These are phyloP conservation scores for Takashimella tepidaria DNA, from an alignment of 1,284 basidiomycete species.

Conservation along the genomic window DNA sequence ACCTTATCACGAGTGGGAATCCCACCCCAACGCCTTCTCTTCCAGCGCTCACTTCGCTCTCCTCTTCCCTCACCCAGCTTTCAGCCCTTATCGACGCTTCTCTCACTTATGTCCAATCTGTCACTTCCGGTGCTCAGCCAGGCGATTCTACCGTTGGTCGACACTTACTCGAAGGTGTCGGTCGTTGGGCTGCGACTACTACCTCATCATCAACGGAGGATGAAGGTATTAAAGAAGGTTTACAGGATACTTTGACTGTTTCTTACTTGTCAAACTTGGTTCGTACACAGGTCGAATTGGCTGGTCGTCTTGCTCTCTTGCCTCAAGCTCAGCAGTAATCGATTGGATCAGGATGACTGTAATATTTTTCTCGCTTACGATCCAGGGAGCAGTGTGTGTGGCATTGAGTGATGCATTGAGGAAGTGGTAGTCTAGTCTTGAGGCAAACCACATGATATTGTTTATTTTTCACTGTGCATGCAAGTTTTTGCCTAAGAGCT, in stretches of 20 bases:
- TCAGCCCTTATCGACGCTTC: slow-evolving; percentile 54
- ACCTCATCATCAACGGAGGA: slow-evolving; percentile 13
- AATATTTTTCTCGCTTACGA: too few species aligned
- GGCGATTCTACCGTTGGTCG: slow-evolving; percentile 85
- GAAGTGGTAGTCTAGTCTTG: too few species aligned
- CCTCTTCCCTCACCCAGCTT: slow-evolving; percentile 48
- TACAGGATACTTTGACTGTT: slow-evolving; percentile 85
- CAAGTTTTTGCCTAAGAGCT: too few species aligned
- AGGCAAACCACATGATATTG: too few species aligned
- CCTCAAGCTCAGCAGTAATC: slow-evolving; percentile 28
- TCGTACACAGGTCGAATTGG: slow-evolving; percentile 88
- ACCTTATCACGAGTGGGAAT: slow-evolving; percentile 58
- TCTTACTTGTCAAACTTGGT: slow-evolving; percentile 93
- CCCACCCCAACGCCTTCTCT: slow-evolving; percentile 39
- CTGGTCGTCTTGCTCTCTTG: slow-evolving; percentile 78
- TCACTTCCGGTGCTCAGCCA: slow-evolving; percentile 68
- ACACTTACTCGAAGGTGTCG: slow-evolving; percentile 87
- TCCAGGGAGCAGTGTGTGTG: too few species aligned
- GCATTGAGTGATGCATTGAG: too few species aligned
- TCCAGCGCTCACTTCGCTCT: slow-evolving; percentile 38
- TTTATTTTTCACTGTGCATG: too few species aligned
- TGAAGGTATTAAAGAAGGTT: slow-evolving; percentile 45
- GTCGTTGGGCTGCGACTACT: slow-evolving; percentile 59
- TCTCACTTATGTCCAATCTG: slow-evolving; percentile 78
- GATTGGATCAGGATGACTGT: too few species aligned